phyloP scores from a whole-genome alignment of 306 rosid species.

The Casuarina equisetifolia region DNA sequence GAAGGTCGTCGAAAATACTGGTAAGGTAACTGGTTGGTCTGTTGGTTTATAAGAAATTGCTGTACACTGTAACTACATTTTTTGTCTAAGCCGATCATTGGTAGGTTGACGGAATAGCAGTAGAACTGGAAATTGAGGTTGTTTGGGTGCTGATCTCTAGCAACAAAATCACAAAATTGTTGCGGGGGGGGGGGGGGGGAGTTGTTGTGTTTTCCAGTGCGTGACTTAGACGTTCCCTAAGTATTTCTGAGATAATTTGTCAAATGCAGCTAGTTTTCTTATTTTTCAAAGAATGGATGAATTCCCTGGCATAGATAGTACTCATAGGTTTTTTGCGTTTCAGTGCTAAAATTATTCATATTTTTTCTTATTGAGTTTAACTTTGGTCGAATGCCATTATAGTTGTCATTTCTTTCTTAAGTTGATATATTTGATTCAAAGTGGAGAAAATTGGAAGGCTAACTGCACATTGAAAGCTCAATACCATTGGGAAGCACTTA shows the following conservation, averaged over 20 bases:
- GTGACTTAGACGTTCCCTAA: too few relatives aligned
- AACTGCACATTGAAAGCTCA: not conserved
- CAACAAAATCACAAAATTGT: not conserved
- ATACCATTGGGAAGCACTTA: not conserved
- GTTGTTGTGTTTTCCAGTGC: too few relatives aligned
- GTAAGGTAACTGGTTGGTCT: conserved; percentile 66
- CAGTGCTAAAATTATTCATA: not conserved
- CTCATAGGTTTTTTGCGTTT: not conserved
- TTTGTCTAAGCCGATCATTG: not conserved
- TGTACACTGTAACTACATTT: conserved; percentile 11
- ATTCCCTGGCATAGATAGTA: not conserved
- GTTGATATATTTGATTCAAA: not conserved
- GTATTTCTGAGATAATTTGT: too few relatives aligned
- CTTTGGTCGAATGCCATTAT: not conserved
- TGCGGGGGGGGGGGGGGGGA: too few relatives aligned
- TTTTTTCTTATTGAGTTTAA: not conserved
- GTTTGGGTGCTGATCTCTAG: not conserved
- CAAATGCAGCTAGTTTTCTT: too few relatives aligned
- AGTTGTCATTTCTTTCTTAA: not conserved
- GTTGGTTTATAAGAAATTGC: conserved; percentile 1
- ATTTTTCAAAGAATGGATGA: not conserved
- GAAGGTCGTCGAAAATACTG: conserved; percentile 68
- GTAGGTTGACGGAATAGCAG: not conserved
- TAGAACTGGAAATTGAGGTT: not conserved
- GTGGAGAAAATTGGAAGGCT: not conserved